Conservation (phyloP, 306 rosid genomes). For the Cicer yamashitae region DNA sequence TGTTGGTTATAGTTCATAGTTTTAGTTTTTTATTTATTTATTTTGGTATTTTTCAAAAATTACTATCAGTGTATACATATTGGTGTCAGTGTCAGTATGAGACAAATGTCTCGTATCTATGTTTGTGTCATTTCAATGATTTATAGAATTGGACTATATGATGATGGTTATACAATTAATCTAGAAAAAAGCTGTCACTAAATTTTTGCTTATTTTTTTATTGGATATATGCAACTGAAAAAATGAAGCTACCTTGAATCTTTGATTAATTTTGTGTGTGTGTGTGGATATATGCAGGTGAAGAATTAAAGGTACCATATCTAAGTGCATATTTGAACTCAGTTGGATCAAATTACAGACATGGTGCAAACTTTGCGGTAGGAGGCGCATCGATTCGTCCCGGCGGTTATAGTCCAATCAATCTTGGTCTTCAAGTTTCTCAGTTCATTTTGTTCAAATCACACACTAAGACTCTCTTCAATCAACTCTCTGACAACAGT, state of each 20-base stretch:
- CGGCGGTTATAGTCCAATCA: conserved; percentile 77
- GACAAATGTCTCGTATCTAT: no score
- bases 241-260: conserved; percentile 58
- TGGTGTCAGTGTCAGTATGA: no score
- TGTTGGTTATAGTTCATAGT: no score
- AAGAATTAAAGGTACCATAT: conserved; percentile 76
- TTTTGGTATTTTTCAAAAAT: no score
- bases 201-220: neutral
- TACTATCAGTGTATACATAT: no score
- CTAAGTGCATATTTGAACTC: conserved; percentile 85
- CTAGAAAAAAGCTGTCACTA: neutral
- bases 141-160: neutral
- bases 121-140: no score
- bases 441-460: conserved; percentile 79
- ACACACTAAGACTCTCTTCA: conserved; percentile 58
- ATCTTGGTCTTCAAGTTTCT: conserved; percentile 72
- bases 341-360: conserved; percentile 73
- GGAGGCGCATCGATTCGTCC: conserved; percentile 77
- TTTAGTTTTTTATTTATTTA: no score
- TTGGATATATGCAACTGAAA: conserved; percentile 62
- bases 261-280: neutral
- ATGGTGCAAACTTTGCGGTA: conserved; percentile 86
- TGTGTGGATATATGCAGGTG: conserved; percentile 59
- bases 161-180: neutral
- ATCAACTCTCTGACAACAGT: conserved; percentile 55